Conservation (phyloP, 805 yeast species). For the Kockiozyma suomiensis region DNA sequence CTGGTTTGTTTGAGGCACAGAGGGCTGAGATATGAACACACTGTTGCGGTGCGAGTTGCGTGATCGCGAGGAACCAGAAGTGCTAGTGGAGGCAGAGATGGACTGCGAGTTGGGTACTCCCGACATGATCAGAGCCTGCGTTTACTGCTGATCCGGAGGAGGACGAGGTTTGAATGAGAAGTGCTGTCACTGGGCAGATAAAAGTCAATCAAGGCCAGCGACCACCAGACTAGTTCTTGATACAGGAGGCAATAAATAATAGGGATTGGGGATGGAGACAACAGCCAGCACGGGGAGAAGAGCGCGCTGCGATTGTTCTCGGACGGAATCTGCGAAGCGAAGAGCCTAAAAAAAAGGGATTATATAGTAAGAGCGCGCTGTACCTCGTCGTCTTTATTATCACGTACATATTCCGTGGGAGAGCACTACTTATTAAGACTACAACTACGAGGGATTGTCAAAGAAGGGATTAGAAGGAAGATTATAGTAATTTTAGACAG, state of each 20-base stretch:
- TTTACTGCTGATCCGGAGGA: neutral
- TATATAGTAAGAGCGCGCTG: neutral
- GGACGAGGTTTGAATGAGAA: neutral
- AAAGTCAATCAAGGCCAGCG: too few species aligned
- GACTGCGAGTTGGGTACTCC: slow-evolving; percentile 1
- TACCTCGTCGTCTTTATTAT: neutral
- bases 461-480: too few species aligned
- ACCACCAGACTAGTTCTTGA: too few species aligned
- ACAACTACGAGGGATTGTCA: too few species aligned
- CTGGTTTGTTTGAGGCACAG: neutral
- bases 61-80: neutral
- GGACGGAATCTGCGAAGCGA: too few species aligned
- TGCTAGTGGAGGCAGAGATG: slow-evolving; percentile 4
- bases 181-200: too few species aligned
- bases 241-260: too few species aligned
- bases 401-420: too few species aligned
- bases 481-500: too few species aligned
- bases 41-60: neutral
- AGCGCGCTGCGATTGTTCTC: neutral
- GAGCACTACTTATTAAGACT: too few species aligned
- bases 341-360: neutral
- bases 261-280: too few species aligned
- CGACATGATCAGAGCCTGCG: neutral
- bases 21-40: neutral
- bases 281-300: neutral